phyloP scores from a whole-genome alignment of 305 asterid species.

The Ajuga reptans region DNA sequence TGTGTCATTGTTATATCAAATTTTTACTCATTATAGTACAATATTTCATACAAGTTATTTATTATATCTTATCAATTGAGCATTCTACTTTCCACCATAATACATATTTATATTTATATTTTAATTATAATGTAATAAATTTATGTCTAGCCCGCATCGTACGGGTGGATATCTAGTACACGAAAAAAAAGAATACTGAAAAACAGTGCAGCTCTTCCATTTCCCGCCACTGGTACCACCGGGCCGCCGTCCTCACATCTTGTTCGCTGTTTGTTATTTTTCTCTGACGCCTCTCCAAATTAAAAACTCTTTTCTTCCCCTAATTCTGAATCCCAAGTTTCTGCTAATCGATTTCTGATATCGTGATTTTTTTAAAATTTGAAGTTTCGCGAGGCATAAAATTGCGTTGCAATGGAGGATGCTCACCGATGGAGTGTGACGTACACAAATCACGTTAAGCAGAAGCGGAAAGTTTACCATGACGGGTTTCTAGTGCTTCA shows the following conservation, averaged over 20 bases:
- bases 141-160: too few relatives aligned
- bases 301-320: neutral
- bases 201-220: neutral
- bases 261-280: neutral
- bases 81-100: too few relatives aligned
- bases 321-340: neutral
- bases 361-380: neutral
- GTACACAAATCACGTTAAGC: constrained; percentile 77
- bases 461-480: constrained; percentile 79
- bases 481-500: constrained; percentile 74
- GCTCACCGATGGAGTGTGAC: constrained; percentile 69
- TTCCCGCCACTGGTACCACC: constrained; percentile 18
- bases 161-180: too few relatives aligned
- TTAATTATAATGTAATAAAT: too few relatives aligned
- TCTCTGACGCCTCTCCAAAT: neutral
- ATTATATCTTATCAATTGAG: too few relatives aligned
- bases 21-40: too few relatives aligned
- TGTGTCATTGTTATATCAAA: too few relatives aligned
- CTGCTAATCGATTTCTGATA: neutral
- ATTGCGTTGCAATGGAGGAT: constrained; percentile 41
- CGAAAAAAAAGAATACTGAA: neutral
- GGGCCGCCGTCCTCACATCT: neutral
- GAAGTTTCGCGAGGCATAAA: neutral
- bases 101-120: too few relatives aligned
- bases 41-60: too few relatives aligned